A percentile compares a stretch with the other conserved stretches of the same genome.
Evolutionary conservation across 129 eudicot species (phyloP).

Genomic region (Flaveria ramosissima): DNA sequence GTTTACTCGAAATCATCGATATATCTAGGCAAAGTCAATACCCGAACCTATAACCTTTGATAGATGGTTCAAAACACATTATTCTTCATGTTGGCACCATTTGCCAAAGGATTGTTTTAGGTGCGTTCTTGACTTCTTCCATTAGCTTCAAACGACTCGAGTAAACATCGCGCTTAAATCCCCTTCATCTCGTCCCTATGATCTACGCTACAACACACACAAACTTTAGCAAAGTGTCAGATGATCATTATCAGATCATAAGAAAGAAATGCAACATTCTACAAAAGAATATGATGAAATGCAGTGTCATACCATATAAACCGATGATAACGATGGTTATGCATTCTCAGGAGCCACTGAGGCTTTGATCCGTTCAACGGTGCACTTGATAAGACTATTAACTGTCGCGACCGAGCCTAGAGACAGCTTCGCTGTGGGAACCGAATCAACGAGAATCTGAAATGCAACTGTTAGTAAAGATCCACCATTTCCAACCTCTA

Average conservation of each 20-base stretch:
- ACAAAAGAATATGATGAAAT: not conserved
- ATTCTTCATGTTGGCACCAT: slow-evolving; percentile 40
- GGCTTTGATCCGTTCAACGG: slow-evolving; percentile 56
- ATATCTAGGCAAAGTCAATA: slow-evolving; percentile 72
- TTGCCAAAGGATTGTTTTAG: slow-evolving; percentile 56
- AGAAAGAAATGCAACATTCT: not conserved
- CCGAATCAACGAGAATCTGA: slow-evolving; percentile 61
- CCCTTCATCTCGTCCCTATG: slow-evolving; percentile 25
- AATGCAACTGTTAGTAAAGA: slow-evolving; percentile 71
- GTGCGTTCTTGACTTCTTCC: slow-evolving; percentile 99
- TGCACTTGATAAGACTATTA: slow-evolving; percentile 57
- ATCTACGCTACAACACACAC: slow-evolving; percentile 36
- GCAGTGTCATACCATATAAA: slow-evolving; percentile 36
- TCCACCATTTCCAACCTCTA: slow-evolving; percentile 49
- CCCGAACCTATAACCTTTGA: slow-evolving; percentile 93
- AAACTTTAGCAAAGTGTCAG: not conserved
- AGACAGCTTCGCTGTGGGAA: slow-evolving; percentile 56
- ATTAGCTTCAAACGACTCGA: slow-evolving; percentile 31
- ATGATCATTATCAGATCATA: not conserved
- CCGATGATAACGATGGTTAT: slow-evolving; percentile 13
- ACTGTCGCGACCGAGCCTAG: slow-evolving; percentile 60
- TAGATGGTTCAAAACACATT: slow-evolving; percentile 31
- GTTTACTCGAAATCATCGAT: slow-evolving; percentile 50
- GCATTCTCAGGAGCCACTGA: slow-evolving; percentile 40
- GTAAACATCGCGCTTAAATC: slow-evolving; percentile 45